A percentile compares a stretch with the other conserved stretches of the same genome.
These are phyloP conservation scores for Curvularia spicifera DNA, from an alignment of 2,329 filamentous ascomycete species.

Conservation along the genomic window DNA sequence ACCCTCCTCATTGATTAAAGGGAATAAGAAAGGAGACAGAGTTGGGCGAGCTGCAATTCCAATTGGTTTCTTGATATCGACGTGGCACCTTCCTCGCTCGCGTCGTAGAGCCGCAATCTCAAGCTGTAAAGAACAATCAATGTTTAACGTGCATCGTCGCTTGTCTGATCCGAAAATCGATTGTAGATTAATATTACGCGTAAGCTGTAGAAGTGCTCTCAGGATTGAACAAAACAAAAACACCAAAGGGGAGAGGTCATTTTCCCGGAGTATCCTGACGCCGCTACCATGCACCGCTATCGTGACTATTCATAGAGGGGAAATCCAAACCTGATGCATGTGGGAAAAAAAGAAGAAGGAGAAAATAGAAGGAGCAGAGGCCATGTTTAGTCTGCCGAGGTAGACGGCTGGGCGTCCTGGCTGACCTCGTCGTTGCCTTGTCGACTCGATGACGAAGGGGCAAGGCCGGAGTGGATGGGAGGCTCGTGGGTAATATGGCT, in stretches of 20 bases:
- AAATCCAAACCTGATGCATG: neutral
- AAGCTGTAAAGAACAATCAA: neutral
- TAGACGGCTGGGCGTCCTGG: slow-evolving; percentile 6
- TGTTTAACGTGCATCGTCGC: neutral
- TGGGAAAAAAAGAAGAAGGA: neutral
- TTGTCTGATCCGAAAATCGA: neutral
- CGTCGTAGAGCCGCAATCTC: neutral
- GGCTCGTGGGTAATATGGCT: slow-evolving; percentile 43
- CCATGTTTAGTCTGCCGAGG: slow-evolving; percentile 7
- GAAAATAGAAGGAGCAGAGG: neutral
- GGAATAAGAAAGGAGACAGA: neutral
- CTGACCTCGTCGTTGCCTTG: slow-evolving; percentile 15
- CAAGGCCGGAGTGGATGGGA: slow-evolving; percentile 35
- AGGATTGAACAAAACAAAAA: neutral
- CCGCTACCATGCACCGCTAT: slow-evolving; percentile 1
- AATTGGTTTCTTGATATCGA: neutral
- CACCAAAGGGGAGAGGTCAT: neutral
- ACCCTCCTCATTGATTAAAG: neutral
- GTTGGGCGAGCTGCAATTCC: neutral
- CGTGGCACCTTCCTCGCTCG: neutral
- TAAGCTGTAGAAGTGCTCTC: neutral
- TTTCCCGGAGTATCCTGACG: neutral
- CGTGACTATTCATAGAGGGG: neutral
- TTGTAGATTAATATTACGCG: neutral
- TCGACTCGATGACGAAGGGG: slow-evolving; percentile 28